Evolutionary conservation across 2,329 filamentous ascomycete genomes (phyloP).

Genomic region (Phyllosticta paracitricarpa): DNA sequence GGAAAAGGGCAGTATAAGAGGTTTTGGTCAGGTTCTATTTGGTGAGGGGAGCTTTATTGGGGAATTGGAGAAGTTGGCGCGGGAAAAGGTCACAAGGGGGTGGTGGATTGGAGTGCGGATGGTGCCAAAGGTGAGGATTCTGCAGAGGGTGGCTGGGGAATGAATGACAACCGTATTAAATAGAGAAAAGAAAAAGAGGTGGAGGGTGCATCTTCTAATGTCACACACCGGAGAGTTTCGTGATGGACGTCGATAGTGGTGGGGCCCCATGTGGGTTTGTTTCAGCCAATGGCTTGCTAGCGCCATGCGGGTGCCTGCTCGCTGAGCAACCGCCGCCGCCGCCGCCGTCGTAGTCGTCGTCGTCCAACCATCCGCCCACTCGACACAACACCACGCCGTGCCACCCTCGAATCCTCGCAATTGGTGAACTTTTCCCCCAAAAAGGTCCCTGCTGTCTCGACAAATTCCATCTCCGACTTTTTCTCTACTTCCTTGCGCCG

Average conservation of each 20-base stretch:
- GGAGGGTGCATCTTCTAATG: not conserved
- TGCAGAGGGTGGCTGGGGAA: conserved; percentile 17
- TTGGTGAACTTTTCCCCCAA: not conserved
- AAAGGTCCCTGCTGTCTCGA: not conserved
- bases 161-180: not conserved
- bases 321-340: not conserved
- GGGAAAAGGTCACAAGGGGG: conserved; percentile 31
- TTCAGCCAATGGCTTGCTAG: not conserved
- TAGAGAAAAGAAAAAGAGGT: too few relatives aligned
- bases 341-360: not conserved
- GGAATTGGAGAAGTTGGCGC: conserved; percentile 22
- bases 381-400: not conserved
- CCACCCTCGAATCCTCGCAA: not conserved
- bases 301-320: not conserved
- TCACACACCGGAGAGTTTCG: not conserved
- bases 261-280: not conserved
- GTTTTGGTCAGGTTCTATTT: not conserved
- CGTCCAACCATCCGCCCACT: not conserved
- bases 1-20: not conserved
- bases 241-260: not conserved
- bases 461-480: not conserved
- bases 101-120: conserved; percentile 47
- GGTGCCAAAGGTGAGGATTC: conserved; percentile 44
- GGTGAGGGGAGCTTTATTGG: conserved; percentile 1
- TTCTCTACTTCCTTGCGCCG: not conserved